A percentile compares a stretch with the other conserved stretches of the same genome.
Conservation (phyloP, 1,139 yeast species). For the Kodamaea plutei region DNA sequence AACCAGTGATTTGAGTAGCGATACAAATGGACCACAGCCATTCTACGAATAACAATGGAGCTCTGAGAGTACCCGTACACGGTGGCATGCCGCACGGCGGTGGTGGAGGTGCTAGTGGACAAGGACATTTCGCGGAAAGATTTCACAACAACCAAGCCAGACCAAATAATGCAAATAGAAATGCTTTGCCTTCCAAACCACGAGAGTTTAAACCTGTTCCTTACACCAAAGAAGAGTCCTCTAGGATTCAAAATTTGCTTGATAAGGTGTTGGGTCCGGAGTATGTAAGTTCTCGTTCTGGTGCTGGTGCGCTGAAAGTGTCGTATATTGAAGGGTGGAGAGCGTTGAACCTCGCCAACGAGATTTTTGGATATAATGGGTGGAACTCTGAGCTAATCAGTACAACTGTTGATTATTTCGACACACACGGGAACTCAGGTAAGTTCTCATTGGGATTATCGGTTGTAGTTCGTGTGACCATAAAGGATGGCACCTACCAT, state of each 20-base stretch:
- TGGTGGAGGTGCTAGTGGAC: too few relatives aligned
- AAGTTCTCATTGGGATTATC: constrained; percentile 62
- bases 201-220: constrained; percentile 22
- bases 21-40: too few relatives aligned
- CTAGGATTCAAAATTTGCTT: constrained; percentile 39
- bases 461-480: constrained; percentile 65
- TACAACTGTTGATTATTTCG: constrained; percentile 68
- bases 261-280: constrained; percentile 84
- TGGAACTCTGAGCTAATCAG: constrained; percentile 71
- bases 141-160: too few relatives aligned
- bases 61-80: too few relatives aligned
- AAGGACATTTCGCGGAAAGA: too few relatives aligned
- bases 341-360: constrained; percentile 73
- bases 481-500: constrained; percentile 71
- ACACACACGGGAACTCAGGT: constrained; percentile 52
- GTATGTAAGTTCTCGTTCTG: constrained; percentile 76
- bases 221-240: constrained; percentile 38
- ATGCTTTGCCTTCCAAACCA: too few relatives aligned
- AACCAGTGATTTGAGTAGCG: too few relatives aligned
- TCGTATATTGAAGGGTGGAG: constrained; percentile 81
- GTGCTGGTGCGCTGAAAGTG: constrained; percentile 66
- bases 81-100: too few relatives aligned
- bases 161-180: too few relatives aligned
- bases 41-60: too few relatives aligned
- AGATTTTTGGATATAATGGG: constrained; percentile 76